These are phyloP conservation scores for Takakia lepidozioides DNA, from an alignment of 225 moss, liverwort and hornwort genomes.

Conservation along the genomic window DNA sequence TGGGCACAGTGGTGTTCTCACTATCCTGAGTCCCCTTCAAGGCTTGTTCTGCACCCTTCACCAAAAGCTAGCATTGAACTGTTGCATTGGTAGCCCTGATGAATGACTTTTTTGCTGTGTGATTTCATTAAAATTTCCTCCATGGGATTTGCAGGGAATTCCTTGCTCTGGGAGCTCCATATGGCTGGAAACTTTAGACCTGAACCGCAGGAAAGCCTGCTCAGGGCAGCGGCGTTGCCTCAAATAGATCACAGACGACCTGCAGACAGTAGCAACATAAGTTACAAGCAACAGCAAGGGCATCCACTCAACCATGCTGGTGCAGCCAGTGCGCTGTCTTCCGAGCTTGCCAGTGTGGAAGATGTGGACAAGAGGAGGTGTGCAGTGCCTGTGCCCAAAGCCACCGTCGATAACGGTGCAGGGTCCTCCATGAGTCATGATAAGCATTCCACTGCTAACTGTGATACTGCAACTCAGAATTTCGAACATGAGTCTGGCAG, in stretches of 20 bases:
- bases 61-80: not conserved
- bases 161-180: conserved; percentile 51
- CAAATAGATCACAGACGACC: conserved; percentile 4
- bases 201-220: conserved; percentile 1
- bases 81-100: not conserved
- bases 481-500: not conserved
- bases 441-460: not conserved
- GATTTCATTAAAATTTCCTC: not conserved
- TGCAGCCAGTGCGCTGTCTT: conserved; percentile 3
- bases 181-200: conserved; percentile 32
- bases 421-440: not conserved
- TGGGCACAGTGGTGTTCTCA: conserved; percentile 41
- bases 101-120: not conserved
- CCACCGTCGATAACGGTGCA: no score
- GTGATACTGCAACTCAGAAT: not conserved
- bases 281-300: no score
- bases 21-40: conserved; percentile 55
- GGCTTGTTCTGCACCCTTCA: conserved; percentile 17
- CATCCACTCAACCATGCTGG: conserved; percentile 8
- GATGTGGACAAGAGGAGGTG: conserved; percentile 1
- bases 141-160: conserved; percentile 20
- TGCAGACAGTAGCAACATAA: conserved; percentile 9
- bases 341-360: conserved; percentile 6
- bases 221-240: conserved; percentile 8
- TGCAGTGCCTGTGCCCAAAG: no score